Evolutionary conservation across 2,329 filamentous ascomycete genomes (phyloP), one percentile per base, ranked within the genome.

Genomic region (Chrysosphaeria jannelii): DNA sequence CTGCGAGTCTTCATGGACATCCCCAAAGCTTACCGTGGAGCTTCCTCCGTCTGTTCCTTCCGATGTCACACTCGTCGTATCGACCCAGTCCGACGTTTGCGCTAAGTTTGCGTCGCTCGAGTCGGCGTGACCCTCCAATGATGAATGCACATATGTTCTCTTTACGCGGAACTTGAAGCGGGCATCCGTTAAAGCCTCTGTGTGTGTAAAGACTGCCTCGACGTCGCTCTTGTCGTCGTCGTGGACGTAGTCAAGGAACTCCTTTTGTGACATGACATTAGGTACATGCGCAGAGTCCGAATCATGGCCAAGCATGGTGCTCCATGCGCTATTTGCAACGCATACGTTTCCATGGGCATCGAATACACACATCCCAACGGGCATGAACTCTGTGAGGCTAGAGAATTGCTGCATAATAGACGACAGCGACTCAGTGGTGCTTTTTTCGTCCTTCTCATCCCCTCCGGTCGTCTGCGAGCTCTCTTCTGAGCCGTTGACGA

Each of bases 331-430:
- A 34, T 78, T 78, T 28, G 65, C 68, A 36, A 68, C 75, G 1
- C 54, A 59, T 27, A 76, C 57, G 19, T 56, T 53, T 8, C 68
- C 69, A 23, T 53, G 46, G 2, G 52, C 48, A 34, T 70, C 57
- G 8, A 64, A 59, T 28, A 76, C 69, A 34, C 66, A 71, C 43
- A 76, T 65, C 10, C 69, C 70, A 2, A 72, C 62, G 0, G 70
- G 70, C 3, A 70, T 63, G 24, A 74, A 65, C 33, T 74, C 66
- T 3, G 68, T 63, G 41, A 76, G 66, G 5, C 60, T 50, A 6
- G 63, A 62, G 31, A 75, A 74, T 25, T 63, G 58, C 15, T 59
- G 57, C 26, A 68, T 58, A 21, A 20, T 22, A 6, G 17, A 8
- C 10, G 19, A 7, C n/a, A n/a, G n/a, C n/a, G n/a, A n/a, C n/a